Evolutionary conservation across 768 basidiomycete genomes (phyloP), one percentile per base, ranked within the genome.

Genomic region (Tulasnella sp.): DNA sequence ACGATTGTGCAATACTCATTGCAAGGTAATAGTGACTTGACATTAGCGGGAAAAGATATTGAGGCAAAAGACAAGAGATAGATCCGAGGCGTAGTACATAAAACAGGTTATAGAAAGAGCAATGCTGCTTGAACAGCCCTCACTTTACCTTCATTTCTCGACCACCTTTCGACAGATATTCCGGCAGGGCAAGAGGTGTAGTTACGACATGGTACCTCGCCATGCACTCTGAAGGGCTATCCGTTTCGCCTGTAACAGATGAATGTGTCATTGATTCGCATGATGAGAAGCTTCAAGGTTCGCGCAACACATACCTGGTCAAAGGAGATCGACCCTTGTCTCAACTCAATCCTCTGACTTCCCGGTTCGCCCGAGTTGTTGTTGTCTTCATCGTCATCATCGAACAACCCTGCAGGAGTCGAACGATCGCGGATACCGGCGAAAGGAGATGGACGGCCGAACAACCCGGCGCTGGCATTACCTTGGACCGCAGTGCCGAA

Each of bases 191-290:
- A n/a, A 32, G 70, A 16, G 18, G 15, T 7, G 70, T 39, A 32
- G 20, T 75, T 75, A 51, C 23, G 75, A 37, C 26, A 46, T 51
- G 32, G 55, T 37, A 9, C 91, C 87, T 83, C 93, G 89, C 93
- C 94, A 95, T 61, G 93, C 94, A 80, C 94, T 95, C 83, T 95
- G 94, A 90, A 95, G 89, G 23, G 93, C 90, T 80, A 95, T 95
- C 70, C 93, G 90, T 80, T 90, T 88, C 5, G 93, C 93, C 92
- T 94, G 79, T 26, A 74, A 44, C 70, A 20, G 23, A 26, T 35
- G 39, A 51, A 77, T 46, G 79, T 70, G 16, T 79, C 40, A 79
- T 29, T 35, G 81, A 61, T 75, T 55, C 4, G 32, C 70, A 44
- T 77, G 37, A 42, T 11, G n/a, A 26, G 78, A 39, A 39, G 32